phyloP scores from a whole-genome alignment of 495 filamentous ascomycete genomes.

The Entonaema liquescens region DNA sequence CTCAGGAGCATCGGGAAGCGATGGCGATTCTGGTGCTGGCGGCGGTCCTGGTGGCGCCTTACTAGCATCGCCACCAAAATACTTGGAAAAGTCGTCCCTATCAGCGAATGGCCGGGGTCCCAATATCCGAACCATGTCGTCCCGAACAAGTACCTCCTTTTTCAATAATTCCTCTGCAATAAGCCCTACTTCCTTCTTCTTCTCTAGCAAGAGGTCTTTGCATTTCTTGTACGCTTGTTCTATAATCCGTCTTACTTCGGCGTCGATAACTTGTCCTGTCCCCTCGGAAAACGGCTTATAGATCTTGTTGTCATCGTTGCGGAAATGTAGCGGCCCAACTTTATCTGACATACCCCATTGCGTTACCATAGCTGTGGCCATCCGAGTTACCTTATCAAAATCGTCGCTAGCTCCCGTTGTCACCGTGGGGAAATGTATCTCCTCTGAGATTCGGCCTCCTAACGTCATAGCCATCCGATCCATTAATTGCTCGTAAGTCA shows the following conservation, averaged over 20 bases:
- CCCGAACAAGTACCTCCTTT: constrained; percentile 89
- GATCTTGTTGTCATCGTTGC: constrained; percentile 77
- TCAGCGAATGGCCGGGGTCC: constrained; percentile 85
- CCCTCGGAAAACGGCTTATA: constrained; percentile 96
- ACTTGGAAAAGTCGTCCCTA: constrained; percentile 88
- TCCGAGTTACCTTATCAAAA: constrained; percentile 96
- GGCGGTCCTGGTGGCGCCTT: constrained; percentile 33
- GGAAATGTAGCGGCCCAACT: constrained; percentile 89
- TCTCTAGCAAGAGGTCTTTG: constrained; percentile 79
- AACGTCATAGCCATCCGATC: constrained; percentile 99
- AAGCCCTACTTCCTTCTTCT: constrained; percentile 86
- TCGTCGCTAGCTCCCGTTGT: constrained; percentile 95
- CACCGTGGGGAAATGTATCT: constrained; percentile 94
- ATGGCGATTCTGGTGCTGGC: constrained; percentile 26
- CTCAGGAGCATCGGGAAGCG: constrained; percentile 38
- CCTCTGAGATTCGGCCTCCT: constrained; percentile 91
- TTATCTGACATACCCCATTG: constrained; percentile 97
- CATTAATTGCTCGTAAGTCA: constrained; percentile 96
- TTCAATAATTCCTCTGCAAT: constrained; percentile 91
- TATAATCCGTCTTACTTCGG: constrained; percentile 87
- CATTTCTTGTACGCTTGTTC: constrained; percentile 93
- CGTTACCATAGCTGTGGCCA: constrained; percentile 97
- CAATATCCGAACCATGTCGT: constrained; percentile 89
- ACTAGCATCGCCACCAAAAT: constrained; percentile 71
- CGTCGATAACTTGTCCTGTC: constrained; percentile 89